These are phyloP conservation scores for Bjerkandera adusta DNA, from an alignment of 1,284 basidiomycete species.

Conservation along the genomic window DNA sequence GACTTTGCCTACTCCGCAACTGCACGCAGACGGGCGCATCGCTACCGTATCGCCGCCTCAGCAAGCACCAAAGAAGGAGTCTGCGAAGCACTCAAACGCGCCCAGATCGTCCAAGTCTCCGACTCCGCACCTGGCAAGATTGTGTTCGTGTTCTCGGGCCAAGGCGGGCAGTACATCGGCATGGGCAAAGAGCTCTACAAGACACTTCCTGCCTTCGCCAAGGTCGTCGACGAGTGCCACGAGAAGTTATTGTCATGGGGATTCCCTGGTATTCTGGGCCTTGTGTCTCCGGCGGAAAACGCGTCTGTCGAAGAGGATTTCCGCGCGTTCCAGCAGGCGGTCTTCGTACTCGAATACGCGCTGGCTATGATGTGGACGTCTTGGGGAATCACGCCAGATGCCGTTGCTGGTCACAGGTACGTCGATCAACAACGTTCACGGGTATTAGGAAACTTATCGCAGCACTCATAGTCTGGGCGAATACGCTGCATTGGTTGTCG, in stretches of 20 bases:
- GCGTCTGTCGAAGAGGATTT: slow-evolving; percentile 30
- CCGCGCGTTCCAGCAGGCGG: slow-evolving; percentile 50
- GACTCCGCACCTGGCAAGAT: slow-evolving; percentile 29
- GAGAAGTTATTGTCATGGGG: slow-evolving; percentile 44
- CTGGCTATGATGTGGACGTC: slow-evolving; percentile 59
- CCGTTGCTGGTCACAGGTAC: slow-evolving; percentile 67
- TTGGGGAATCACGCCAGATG: slow-evolving; percentile 59
- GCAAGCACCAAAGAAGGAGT: slow-evolving; percentile 44
- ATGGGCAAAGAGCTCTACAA: slow-evolving; percentile 61
- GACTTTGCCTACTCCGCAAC: slow-evolving; percentile 66
- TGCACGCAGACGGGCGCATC: slow-evolving; percentile 56
- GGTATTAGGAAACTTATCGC: no score
- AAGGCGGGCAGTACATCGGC: slow-evolving; percentile 62
- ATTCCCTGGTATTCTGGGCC: slow-evolving; percentile 46
- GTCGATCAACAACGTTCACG: no score
- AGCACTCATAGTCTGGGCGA: slow-evolving; percentile 53
- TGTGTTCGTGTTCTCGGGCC: slow-evolving; percentile 70
- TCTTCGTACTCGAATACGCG: slow-evolving; percentile 61
- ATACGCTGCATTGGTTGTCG: slow-evolving; percentile 62
- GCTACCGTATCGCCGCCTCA: slow-evolving; percentile 48
- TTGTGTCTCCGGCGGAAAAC: slow-evolving; percentile 35
- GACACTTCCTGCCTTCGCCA: slow-evolving; percentile 42
- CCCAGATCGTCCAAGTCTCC: slow-evolving; percentile 32
- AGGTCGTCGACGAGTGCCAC: slow-evolving; percentile 57
- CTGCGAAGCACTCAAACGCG: slow-evolving; percentile 37